Conservation (phyloP, 495 filamentous ascomycete species). For the Bombardia bombarda region DNA sequence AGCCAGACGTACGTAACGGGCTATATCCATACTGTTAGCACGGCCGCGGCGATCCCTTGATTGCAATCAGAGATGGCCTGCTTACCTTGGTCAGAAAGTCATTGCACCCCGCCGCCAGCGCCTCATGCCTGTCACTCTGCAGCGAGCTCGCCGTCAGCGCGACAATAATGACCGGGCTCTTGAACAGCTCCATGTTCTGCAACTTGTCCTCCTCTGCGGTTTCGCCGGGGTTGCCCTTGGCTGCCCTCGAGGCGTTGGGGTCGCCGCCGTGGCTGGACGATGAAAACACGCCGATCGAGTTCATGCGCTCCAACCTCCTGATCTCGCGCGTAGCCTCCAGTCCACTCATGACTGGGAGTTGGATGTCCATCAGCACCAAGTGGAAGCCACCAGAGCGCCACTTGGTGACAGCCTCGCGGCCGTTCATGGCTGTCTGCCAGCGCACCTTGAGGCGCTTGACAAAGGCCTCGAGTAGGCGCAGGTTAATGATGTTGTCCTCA, state of each 20-base stretch:
- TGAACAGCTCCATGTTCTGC: slow-evolving; percentile 69
- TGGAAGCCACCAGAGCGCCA: slow-evolving; percentile 96
- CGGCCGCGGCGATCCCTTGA: too few species aligned
- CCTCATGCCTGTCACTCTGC: slow-evolving; percentile 91
- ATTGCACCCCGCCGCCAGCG: slow-evolving; percentile 91
- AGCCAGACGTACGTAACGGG: slow-evolving; percentile 98
- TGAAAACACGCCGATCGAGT: slow-evolving; percentile 80
- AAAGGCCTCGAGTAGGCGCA: slow-evolving; percentile 86
- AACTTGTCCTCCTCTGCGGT: slow-evolving; percentile 57
- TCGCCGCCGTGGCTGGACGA: too few species aligned
- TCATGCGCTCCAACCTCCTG: slow-evolving; percentile 76
- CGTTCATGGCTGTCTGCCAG: slow-evolving; percentile 96
- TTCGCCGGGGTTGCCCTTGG: slow-evolving; percentile 11
- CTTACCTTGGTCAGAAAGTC: slow-evolving; percentile 99
- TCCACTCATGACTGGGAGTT: slow-evolving; percentile 94
- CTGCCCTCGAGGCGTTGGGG: too few species aligned
- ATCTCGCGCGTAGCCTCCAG: slow-evolving; percentile 97
- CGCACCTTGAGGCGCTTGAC: slow-evolving; percentile 94
- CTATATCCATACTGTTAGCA: slow-evolving; percentile 32
- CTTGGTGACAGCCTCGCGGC: slow-evolving; percentile 81
- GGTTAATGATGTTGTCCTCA: slow-evolving; percentile 97
- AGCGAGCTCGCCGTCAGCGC: slow-evolving; percentile 88
- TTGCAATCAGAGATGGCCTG: too few species aligned
- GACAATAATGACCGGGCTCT: slow-evolving; percentile 95
- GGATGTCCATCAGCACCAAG: slow-evolving; percentile 97